Percentiles rank a stretch among this genome's conserved stretches.
Evolutionary conservation across 2,329 filamentous ascomycete genomes (phyloP).

Genomic region (Acephala macrosclerotiorum): DNA sequence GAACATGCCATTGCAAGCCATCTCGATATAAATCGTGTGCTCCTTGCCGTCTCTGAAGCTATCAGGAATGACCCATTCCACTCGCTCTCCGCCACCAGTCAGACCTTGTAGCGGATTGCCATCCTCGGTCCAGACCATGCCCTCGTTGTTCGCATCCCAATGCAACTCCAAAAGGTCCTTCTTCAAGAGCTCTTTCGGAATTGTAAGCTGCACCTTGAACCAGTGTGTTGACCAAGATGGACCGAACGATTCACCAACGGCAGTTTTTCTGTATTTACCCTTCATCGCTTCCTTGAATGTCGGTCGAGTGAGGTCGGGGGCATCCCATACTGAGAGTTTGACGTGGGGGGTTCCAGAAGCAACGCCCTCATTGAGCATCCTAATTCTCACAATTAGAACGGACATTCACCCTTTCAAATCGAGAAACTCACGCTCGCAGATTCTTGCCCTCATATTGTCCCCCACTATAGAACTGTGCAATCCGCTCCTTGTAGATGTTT

Average conservation of each 20-base stretch:
- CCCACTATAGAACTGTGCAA: conserved; percentile 78
- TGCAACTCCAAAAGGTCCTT: conserved; percentile 92
- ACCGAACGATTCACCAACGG: conserved; percentile 82
- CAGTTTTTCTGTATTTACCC: conserved; percentile 77
- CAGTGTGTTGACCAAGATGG: conserved; percentile 98
- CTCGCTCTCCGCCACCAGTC: conserved; percentile 86
- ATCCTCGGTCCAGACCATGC: conserved; percentile 89
- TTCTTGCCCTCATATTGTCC: conserved; percentile 83
- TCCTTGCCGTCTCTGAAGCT: conserved; percentile 84
- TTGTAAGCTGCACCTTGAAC: conserved; percentile 84
- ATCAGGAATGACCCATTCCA: conserved; percentile 89
- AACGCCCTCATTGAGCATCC: conserved; percentile 75
- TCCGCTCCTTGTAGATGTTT: conserved; percentile 83
- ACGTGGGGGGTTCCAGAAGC: conserved; percentile 76
- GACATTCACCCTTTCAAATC: neutral
- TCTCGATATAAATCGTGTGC: conserved; percentile 93
- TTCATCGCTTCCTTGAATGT: conserved; percentile 84
- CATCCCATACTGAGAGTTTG: conserved; percentile 86
- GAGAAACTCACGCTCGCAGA: conserved; percentile 67
- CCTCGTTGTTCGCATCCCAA: conserved; percentile 95
- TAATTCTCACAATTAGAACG: conserved; percentile 42
- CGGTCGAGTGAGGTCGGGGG: conserved; percentile 79
- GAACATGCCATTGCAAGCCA: conserved; percentile 99
- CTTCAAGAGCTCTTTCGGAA: conserved; percentile 75
- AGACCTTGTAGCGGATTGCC: conserved; percentile 92